Evolutionary conservation across 768 basidiomycete species (phyloP).

Genomic region (Pleurotus tuoliensis): DNA sequence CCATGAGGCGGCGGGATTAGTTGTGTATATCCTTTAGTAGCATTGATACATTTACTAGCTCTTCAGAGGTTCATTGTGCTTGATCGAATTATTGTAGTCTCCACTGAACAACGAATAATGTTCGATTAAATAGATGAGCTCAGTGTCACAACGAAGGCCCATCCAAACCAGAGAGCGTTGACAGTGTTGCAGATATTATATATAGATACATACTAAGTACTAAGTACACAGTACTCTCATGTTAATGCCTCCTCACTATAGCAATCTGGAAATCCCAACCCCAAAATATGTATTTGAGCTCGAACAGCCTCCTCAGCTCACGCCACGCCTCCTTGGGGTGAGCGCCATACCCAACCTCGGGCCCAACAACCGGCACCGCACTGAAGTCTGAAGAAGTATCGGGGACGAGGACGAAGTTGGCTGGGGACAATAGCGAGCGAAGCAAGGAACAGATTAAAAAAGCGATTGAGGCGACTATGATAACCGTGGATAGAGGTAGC

Average conservation of each 20-base stretch:
- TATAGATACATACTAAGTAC: neutral
- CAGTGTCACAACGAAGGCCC: neutral
- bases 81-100: neutral
- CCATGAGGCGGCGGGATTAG: conserved; percentile 38
- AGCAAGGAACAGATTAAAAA: conserved; percentile 91
- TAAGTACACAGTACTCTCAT: neutral
- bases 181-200: neutral
- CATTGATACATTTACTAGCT: neutral
- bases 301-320: conserved; percentile 77
- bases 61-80: neutral
- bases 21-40: neutral
- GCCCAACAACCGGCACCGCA: conserved; percentile 28
- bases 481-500: conserved; percentile 50
- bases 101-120: too few relatives aligned
- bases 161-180: neutral
- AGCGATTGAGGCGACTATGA: conserved; percentile 79
- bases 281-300: conserved; percentile 75
- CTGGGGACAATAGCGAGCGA: conserved; percentile 83
- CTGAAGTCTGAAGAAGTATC: conserved; percentile 53
- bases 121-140: too few relatives aligned
- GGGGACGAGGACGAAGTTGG: conserved; percentile 80
- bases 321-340: conserved; percentile 50
- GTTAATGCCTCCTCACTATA: conserved; percentile 68
- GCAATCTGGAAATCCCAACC: conserved; percentile 91
- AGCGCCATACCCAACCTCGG: conserved; percentile 24